phyloP scores from a whole-genome alignment of 2,329 filamentous ascomycete genomes.

The Diaporthe citri region DNA sequence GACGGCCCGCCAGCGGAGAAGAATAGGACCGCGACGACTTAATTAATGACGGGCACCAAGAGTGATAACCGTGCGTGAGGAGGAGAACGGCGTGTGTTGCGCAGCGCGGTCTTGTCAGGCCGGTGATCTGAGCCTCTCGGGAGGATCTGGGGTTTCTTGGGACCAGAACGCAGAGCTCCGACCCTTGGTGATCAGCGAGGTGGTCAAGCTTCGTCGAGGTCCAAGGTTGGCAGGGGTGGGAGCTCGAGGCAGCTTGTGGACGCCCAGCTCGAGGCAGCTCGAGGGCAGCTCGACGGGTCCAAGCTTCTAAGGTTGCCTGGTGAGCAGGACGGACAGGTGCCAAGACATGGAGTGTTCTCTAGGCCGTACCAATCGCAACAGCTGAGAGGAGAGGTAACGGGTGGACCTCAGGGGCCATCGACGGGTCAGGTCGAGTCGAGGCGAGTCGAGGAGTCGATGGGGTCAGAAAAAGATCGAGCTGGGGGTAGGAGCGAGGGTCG shows the following conservation, averaged over 20 bases:
- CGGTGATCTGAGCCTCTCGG: constrained; percentile 27
- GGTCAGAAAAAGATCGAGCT: neutral
- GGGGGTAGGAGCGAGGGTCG: neutral
- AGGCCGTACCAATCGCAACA: constrained; percentile 29
- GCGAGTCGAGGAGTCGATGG: neutral
- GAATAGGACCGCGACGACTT: constrained; percentile 25
- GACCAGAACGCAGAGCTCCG: constrained; percentile 2
- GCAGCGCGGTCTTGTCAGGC: neutral
- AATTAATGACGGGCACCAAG: constrained; percentile 23
- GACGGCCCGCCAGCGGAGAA: constrained; percentile 7
- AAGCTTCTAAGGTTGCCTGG: constrained; percentile 26
- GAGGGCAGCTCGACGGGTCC: constrained; percentile 8
- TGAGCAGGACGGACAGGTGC: constrained; percentile 2
- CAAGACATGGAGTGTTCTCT: constrained; percentile 8
- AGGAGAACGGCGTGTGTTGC: neutral
- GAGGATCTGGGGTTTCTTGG: constrained; percentile 27
- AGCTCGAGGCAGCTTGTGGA: constrained; percentile 31
- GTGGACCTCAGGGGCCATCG: neutral
- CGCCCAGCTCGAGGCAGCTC: constrained; percentile 1
- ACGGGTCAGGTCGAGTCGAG: neutral
- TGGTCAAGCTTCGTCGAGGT: constrained; percentile 26
- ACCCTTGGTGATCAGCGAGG: constrained; percentile 21
- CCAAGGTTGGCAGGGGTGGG: constrained; percentile 32
- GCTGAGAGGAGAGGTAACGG: neutral
- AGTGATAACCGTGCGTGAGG: constrained; percentile 33